These are phyloP conservation scores for Chimonanthus praecox DNA, from an alignment of 164 flowering plant species.

Conservation along the genomic window DNA sequence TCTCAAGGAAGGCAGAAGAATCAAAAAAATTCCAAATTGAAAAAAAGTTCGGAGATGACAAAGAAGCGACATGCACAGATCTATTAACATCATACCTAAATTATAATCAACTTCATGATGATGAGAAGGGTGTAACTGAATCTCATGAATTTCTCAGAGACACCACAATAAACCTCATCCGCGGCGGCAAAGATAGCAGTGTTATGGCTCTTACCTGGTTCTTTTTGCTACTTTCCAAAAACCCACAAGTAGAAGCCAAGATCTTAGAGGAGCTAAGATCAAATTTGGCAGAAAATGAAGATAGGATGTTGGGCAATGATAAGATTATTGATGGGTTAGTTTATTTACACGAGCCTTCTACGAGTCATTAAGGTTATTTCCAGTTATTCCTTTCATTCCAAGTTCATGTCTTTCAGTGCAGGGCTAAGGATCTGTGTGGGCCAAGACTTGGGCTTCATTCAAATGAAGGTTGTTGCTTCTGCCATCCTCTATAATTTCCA, in stretches of 20 bases:
- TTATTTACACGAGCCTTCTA: conserved; percentile 34
- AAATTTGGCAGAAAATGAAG: neutral
- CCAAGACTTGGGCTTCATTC: conserved; percentile 30
- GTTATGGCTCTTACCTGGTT: conserved; percentile 42
- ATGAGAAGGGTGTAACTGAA: neutral
- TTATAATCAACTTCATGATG: neutral
- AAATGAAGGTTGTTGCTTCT: conserved; percentile 31
- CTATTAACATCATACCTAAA: neutral
- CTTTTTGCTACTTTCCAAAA: conserved; percentile 30
- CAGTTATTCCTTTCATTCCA: conserved; percentile 24
- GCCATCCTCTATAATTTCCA: conserved; percentile 22
- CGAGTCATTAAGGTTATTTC: conserved; percentile 30
- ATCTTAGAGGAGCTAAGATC: conserved; percentile 25
- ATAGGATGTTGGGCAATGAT: neutral
- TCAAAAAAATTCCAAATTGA: neutral
- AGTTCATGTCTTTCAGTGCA: conserved; percentile 17
- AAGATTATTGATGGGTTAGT: conserved; percentile 6
- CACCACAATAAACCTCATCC: conserved; percentile 22
- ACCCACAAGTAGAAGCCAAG: conserved; percentile 29
- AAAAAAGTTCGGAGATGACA: neutral
- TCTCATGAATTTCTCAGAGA: conserved; percentile 27
- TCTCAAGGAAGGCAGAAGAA: neutral
- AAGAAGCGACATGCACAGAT: neutral
- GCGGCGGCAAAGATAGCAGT: conserved; percentile 41
- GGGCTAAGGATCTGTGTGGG: conserved; percentile 49